Evolutionary conservation across 202 grass and related monocot genomes (phyloP).

Genomic region (Dendrocalamus latiflorus): DNA sequence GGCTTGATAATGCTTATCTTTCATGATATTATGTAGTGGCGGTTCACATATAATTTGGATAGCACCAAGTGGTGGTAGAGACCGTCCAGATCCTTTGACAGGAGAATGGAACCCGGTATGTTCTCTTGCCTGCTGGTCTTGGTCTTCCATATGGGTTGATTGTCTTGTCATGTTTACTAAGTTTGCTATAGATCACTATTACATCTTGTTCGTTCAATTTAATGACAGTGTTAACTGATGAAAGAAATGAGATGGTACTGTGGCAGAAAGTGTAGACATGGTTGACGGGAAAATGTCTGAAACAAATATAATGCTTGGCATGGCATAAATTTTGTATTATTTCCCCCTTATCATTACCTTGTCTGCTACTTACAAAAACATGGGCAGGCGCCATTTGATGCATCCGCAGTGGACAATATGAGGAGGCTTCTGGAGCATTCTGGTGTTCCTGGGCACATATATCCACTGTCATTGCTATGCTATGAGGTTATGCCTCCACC

Average conservation of each 20-base stretch:
- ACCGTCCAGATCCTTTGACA: constrained; percentile 68
- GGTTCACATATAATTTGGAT: constrained; percentile 98
- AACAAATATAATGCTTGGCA: constrained; percentile 10
- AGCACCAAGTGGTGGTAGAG: constrained; percentile 97
- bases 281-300: not conserved
- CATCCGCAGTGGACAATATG: constrained; percentile 91
- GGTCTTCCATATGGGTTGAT: constrained; percentile 14
- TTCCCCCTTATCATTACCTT: constrained; percentile 18
- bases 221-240: not conserved
- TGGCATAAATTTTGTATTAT: not conserved
- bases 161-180: not conserved
- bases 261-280: not conserved
- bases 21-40: constrained; percentile 40
- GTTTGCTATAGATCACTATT: not conserved
- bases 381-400: constrained; percentile 83
- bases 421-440: constrained; percentile 93
- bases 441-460: constrained; percentile 72
- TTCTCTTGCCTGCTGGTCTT: constrained; percentile 27
- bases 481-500: constrained; percentile 97
- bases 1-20: constrained; percentile 21
- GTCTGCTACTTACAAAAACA: constrained; percentile 40
- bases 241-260: not conserved
- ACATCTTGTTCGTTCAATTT: not conserved
- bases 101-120: constrained; percentile 88
- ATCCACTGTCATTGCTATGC: constrained; percentile 85